Base-by-base conservation (phyloP, 768 basidiomycete genomes). In the Boletales sp. region DNA sequence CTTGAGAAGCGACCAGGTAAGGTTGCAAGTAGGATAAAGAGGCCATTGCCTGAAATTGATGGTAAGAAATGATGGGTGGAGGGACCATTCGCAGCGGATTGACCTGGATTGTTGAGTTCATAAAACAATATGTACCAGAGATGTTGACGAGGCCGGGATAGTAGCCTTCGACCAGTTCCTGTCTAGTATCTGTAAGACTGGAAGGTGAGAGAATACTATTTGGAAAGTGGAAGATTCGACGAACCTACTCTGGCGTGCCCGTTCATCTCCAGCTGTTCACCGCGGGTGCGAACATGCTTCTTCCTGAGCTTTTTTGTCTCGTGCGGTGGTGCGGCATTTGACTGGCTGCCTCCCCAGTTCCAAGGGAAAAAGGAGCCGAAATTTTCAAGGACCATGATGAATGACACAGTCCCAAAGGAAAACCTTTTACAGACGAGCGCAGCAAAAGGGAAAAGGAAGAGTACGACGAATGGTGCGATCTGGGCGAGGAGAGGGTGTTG, bases 71-170 rank as follows among this genome's bases (percentile, higher is more conserved):
- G 40, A 41, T 29, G 44, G 46, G 50, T 15, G 39, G 24, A 27
- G 34, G 27, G 0, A 44, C 17, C 0, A 11, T 43, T 42, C 45
- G 42, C 27, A 14, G 14, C 29, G 44, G 56, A 62, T 65, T 64
- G 60, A 81, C 90, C 80, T 97, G 95, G 10, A 97, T 73, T 3
- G 93, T 93, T 12, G 95, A 94, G 66, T 98, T 95, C 84, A 97
- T 90, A 74, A 97, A 98, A 64, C 95, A 97, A 56, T 95, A 90
- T 45, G 93, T 95, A 11, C 94, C 94, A 9, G 93, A 94, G 34
- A 94, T 86, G 61, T 97, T 97, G 63, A 97, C 88, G 43, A 97
- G 84, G 0, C 94, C 94, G 2, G 94, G 88, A 67, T 90, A 97
- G 59, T 83, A 78, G 18, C 77, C 74, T 14, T 76, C 62, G 30